Conservation (phyloP, 257 asterid genomes). For the Forsythia suspensa region DNA sequence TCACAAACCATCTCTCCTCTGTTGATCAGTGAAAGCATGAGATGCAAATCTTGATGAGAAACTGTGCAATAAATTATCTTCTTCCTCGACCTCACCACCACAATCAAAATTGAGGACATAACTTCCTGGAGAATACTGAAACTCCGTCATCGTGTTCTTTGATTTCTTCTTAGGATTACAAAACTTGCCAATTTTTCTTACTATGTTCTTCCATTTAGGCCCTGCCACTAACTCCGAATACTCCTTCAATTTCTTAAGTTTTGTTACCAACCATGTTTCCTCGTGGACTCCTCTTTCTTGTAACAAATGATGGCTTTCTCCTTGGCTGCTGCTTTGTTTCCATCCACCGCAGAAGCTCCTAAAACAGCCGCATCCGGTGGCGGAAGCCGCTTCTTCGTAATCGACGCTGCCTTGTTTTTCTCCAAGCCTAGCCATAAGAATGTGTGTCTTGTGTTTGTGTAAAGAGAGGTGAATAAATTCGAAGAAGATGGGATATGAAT, state of each 20-base stretch:
- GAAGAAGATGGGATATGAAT: neutral
- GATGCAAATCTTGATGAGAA: conserved; percentile 61
- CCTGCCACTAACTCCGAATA: conserved; percentile 52
- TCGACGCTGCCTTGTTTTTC: conserved; percentile 8
- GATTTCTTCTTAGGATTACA: conserved; percentile 25
- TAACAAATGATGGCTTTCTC: conserved; percentile 21
- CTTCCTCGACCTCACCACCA: conserved; percentile 34
- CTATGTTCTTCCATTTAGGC: conserved; percentile 53
- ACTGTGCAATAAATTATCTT: conserved; percentile 32
- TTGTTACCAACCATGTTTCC: conserved; percentile 30
- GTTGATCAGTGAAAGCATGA: conserved; percentile 33
- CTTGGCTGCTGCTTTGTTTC: conserved; percentile 11
- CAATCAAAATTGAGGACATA: conserved; percentile 71
- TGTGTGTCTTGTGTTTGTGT: neutral
- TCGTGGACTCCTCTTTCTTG: conserved; percentile 21
- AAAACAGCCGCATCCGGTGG: conserved; percentile 41
- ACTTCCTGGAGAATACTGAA: conserved; percentile 64
- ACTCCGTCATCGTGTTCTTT: conserved; percentile 18
- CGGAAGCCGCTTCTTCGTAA: conserved; percentile 1
- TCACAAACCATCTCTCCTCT: conserved; percentile 29
- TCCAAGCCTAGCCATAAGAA: conserved; percentile 5
- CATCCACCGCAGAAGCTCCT: conserved; percentile 30
- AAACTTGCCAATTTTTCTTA: conserved; percentile 39
- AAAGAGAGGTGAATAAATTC: neutral
- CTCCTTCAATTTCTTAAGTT: conserved; percentile 41